Conservation (phyloP, 2,329 filamentous ascomycete species). For the Arthrobotrys sinensis region DNA sequence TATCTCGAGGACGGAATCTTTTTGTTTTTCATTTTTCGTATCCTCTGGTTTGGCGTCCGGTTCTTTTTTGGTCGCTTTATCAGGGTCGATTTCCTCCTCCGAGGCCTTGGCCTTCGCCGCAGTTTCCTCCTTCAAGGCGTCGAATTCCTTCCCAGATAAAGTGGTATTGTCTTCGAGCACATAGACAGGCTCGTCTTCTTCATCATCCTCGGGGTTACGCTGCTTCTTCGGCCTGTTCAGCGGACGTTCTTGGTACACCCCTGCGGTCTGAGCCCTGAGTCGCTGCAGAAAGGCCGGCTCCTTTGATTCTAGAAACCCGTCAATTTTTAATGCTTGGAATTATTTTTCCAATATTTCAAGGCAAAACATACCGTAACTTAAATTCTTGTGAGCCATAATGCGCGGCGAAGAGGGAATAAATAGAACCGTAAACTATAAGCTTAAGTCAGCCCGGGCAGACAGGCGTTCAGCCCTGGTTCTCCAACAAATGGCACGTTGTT, state of each 20-base stretch:
- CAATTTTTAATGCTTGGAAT: neutral
- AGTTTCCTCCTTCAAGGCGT: constrained; percentile 66
- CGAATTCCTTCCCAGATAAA: constrained; percentile 71
- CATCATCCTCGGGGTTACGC: constrained; percentile 76
- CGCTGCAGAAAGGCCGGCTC: constrained; percentile 63
- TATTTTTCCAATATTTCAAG: neutral
- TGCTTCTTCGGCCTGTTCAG: constrained; percentile 69
- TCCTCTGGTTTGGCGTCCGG: constrained; percentile 64
- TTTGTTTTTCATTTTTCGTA: constrained; percentile 61
- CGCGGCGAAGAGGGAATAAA: neutral
- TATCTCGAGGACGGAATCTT: constrained; percentile 62
- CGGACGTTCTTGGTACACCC: constrained; percentile 71
- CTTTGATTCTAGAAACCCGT: constrained; percentile 62
- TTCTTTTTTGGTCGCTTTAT: constrained; percentile 61
- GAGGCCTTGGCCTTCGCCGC: constrained; percentile 64
- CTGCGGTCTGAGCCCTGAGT: constrained; percentile 64
- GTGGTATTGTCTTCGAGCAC: constrained; percentile 80
- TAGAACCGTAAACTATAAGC: neutral
- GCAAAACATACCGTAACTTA: constrained; percentile 63
- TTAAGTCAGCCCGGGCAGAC: neutral
- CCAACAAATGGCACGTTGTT: neutral
- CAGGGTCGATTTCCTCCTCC: constrained; percentile 60
- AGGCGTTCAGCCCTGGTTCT: constrained; percentile 12
- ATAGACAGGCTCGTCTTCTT: constrained; percentile 82
- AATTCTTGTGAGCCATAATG: constrained; percentile 63